Evolutionary conservation across 2,329 filamentous ascomycete genomes (phyloP).

Genomic region (Elsinoe fawcettii): DNA sequence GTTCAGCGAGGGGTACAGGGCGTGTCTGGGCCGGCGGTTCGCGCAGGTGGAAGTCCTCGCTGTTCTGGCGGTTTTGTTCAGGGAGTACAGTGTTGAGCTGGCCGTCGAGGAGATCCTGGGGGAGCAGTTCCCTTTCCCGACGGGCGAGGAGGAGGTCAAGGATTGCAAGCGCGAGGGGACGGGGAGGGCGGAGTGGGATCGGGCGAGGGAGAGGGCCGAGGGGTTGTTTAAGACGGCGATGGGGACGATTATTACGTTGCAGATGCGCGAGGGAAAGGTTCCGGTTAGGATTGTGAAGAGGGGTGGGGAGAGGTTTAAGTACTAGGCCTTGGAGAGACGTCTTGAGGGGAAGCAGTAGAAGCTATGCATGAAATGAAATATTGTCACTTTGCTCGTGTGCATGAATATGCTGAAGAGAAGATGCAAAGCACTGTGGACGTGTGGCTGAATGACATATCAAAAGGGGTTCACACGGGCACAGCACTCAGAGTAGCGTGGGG

Average conservation of each 20-base stretch:
- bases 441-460: no score
- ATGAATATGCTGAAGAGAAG: no score
- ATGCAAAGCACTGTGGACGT: no score
- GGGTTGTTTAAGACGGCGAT: constrained; percentile 48
- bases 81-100: constrained; percentile 59
- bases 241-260: constrained; percentile 61
- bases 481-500: no score
- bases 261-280: constrained; percentile 56
- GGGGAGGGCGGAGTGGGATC: constrained; percentile 50
- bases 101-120: constrained; percentile 49
- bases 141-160: constrained; percentile 35
- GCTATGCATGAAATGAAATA: no score
- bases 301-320: constrained; percentile 58
- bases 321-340: no score
- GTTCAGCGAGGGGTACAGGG: constrained; percentile 48
- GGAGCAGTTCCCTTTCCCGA: constrained; percentile 33
- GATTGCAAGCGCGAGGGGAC: constrained; percentile 41
- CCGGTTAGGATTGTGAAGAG: constrained; percentile 61
- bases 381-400: no score
- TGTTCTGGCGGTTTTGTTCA: constrained; percentile 46
- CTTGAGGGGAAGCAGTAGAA: no score
- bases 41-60: constrained; percentile 51
- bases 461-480: no score
- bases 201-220: constrained; percentile 50
- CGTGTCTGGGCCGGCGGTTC: constrained; percentile 49